A percentile compares a stretch with the other conserved stretches of the same genome.
phyloP scores from a whole-genome alignment of 1,139 yeast species.

The Lodderomyces orthopsilosis region DNA sequence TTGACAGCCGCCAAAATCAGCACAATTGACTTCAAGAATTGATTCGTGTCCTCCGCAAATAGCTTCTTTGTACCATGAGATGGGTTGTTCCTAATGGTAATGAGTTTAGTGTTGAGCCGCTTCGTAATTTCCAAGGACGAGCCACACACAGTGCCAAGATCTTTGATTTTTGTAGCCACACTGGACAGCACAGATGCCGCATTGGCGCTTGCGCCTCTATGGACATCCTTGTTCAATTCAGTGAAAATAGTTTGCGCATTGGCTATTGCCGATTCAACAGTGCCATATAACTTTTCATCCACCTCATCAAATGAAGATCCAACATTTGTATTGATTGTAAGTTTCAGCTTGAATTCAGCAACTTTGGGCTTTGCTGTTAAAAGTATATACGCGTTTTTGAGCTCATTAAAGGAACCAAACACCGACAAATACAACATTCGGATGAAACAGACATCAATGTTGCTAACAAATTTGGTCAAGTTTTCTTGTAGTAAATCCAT shows the following conservation, averaged over 20 bases:
- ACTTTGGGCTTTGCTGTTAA: conserved; percentile 34
- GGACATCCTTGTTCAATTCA: conserved; percentile 73
- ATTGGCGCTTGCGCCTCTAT: conserved; percentile 55
- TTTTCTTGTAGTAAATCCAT: conserved; percentile 48
- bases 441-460: conserved; percentile 65
- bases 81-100: conserved; percentile 48
- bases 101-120: conserved; percentile 56
- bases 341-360: conserved; percentile 27
- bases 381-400: conserved; percentile 67
- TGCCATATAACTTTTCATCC: conserved; percentile 72
- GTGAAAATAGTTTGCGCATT: conserved; percentile 79
- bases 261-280: conserved; percentile 70
- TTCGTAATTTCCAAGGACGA: conserved; percentile 79
- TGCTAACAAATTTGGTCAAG: conserved; percentile 46
- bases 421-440: conserved; percentile 71
- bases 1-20: conserved; percentile 82
- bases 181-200: conserved; percentile 21
- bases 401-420: conserved; percentile 72
- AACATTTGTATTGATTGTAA: conserved; percentile 18
- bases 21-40: conserved; percentile 78
- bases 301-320: conserved; percentile 44
- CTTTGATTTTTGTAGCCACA: conserved; percentile 68
- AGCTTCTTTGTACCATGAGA: conserved; percentile 57
- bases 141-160: conserved; percentile 74
- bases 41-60: conserved; percentile 86